Percentiles rank a stretch among this genome's conserved stretches.
Conservation (phyloP, 768 basidiomycete species). For the Tylopilus balloui region DNA sequence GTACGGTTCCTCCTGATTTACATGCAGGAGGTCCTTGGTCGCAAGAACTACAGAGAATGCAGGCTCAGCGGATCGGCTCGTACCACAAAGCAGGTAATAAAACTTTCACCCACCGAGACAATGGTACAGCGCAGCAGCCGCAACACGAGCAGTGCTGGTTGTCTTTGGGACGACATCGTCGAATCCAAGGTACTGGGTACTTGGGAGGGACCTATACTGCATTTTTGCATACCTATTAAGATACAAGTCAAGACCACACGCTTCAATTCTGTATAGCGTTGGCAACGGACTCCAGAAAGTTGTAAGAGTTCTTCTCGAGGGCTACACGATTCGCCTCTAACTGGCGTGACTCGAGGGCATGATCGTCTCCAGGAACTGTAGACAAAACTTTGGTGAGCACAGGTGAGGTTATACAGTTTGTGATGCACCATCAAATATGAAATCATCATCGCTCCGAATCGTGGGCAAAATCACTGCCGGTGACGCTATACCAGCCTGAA, state of each 20-base stretch:
- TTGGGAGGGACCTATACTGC: slow-evolving; percentile 60
- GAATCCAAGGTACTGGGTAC: slow-evolving; percentile 49
- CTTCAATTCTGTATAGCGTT: background rate
- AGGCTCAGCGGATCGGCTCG: background rate
- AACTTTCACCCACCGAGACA: slow-evolving; percentile 57
- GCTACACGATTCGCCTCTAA: slow-evolving; percentile 53
- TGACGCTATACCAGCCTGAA: slow-evolving; percentile 42
- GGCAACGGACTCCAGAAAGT: slow-evolving; percentile 68
- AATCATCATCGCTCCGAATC: slow-evolving; percentile 55
- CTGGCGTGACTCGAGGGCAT: slow-evolving; percentile 44
- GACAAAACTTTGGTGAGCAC: slow-evolving; percentile 14
- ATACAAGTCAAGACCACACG: slow-evolving; percentile 12
- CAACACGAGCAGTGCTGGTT: slow-evolving; percentile 71
- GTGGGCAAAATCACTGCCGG: slow-evolving; percentile 39
- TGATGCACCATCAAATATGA: slow-evolving; percentile 58
- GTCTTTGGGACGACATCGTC: slow-evolving; percentile 60
- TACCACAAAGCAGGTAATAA: background rate
- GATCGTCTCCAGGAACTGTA: slow-evolving; percentile 27
- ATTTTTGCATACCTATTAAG: slow-evolving; percentile 66
- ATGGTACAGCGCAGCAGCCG: slow-evolving; percentile 80
- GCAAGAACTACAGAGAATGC: slow-evolving; percentile 51
- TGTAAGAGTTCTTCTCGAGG: slow-evolving; percentile 71
- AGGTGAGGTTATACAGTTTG: background rate
- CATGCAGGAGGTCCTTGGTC: slow-evolving; percentile 64
- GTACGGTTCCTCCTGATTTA: slow-evolving; percentile 61